Evolutionary conservation across 371 early-diverging fungal species (phyloP).

Genomic region (Rhizopus microsporus): DNA sequence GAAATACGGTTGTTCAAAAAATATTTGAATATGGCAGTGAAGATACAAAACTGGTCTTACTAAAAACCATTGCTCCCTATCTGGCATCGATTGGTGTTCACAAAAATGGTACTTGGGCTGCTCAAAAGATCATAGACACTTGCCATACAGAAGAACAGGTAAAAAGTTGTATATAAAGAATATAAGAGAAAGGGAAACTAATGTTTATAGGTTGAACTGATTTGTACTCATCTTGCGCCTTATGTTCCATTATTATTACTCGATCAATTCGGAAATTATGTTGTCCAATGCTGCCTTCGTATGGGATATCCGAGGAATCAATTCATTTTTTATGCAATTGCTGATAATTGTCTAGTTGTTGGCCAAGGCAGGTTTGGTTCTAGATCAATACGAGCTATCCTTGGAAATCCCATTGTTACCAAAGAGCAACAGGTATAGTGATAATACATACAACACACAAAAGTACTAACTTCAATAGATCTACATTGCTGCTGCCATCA

Average conservation of each 20-base stretch:
- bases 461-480: conserved; percentile 8
- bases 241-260: conserved; percentile 74
- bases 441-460: not conserved
- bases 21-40: conserved; percentile 69
- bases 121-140: conserved; percentile 82
- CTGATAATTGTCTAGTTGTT: conserved; percentile 69
- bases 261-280: conserved; percentile 89
- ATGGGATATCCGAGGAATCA: conserved; percentile 66
- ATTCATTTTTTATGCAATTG: conserved; percentile 80
- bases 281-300: conserved; percentile 82
- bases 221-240: conserved; percentile 47
- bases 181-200: not conserved
- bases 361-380: conserved; percentile 82
- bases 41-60: conserved; percentile 48
- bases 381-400: conserved; percentile 77
- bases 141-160: conserved; percentile 50
- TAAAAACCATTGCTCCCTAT: conserved; percentile 60
- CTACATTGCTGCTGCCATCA: conserved; percentile 84
- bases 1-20: conserved; percentile 84
- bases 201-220: conserved; percentile 17
- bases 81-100: conserved; percentile 83
- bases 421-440: conserved; percentile 51
- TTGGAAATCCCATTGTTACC: conserved; percentile 65
- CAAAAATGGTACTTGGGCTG: conserved; percentile 93
- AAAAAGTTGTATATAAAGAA: not conserved